A percentile compares a stretch with the other conserved stretches of the same genome.
These are phyloP conservation scores for Cladosporium oxysporum DNA, from an alignment of 2,329 filamentous ascomycete species.

Conservation along the genomic window DNA sequence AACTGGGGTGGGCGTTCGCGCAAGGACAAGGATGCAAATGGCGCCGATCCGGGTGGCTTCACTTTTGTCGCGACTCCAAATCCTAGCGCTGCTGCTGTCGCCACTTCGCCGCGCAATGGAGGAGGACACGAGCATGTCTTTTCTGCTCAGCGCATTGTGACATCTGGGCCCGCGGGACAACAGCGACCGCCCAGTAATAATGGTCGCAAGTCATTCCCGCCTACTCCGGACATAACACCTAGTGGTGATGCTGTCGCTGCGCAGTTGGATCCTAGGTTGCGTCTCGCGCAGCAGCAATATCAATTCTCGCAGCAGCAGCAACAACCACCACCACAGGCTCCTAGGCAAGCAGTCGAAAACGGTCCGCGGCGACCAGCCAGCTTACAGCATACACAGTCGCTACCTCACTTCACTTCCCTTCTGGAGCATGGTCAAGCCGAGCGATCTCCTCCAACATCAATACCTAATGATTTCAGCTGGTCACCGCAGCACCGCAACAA, in stretches of 20 bases:
- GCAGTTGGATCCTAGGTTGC: slow-evolving; percentile 27
- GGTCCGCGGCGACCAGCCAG: neutral
- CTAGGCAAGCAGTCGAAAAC: neutral
- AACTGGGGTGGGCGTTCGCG: slow-evolving; percentile 77
- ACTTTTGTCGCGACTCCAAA: slow-evolving; percentile 33
- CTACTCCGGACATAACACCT: slow-evolving; percentile 27
- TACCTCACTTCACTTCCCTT: slow-evolving; percentile 13
- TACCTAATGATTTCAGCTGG: slow-evolving; percentile 28
- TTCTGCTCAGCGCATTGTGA: slow-evolving; percentile 35
- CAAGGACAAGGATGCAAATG: slow-evolving; percentile 43
- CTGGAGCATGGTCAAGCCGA: slow-evolving; percentile 3
- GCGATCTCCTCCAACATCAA: slow-evolving; percentile 12
- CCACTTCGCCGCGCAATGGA: slow-evolving; percentile 17
- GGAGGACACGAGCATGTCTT: slow-evolving; percentile 36
- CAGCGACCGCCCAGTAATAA: slow-evolving; percentile 27
- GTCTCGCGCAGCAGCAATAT: slow-evolving; percentile 18
- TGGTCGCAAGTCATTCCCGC: slow-evolving; percentile 20
- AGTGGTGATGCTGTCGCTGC: slow-evolving; percentile 18
- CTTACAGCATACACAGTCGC: slow-evolving; percentile 3
- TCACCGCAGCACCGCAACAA: slow-evolving; percentile 41
- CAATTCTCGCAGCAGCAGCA: slow-evolving; percentile 1
- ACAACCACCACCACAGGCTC: neutral
- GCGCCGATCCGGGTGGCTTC: slow-evolving; percentile 30
- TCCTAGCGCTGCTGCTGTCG: slow-evolving; percentile 6
- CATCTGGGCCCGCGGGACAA: slow-evolving; percentile 20